Base-by-base conservation (phyloP, 1,139 yeast species). In the Pichia sp. region DNA sequence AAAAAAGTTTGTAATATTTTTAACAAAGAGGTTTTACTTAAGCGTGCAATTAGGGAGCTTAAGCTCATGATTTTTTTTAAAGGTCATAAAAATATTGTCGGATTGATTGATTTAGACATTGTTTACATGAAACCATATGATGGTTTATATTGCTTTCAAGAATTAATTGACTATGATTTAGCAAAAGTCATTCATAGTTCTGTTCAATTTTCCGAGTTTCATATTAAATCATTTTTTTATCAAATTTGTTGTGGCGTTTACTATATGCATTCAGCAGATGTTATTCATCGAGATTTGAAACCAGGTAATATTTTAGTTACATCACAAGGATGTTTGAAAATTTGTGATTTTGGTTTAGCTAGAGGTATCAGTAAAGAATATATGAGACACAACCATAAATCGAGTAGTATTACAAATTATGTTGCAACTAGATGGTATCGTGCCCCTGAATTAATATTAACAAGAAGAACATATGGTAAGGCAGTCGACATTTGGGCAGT, bases 361-460 rank as follows among this genome's bases (percentile, higher is more conserved):
- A 73, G 97, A 62, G 91, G 95, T 2, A 74, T 85, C 16, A 72
- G 77, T 51, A 74, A 74, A 33, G 71, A 70, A 55, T 77, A 61
- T 61, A 67, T 72, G 67, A 71, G 68, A 56, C 68, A 64, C 52
- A 69, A 58, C 51, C 63, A 58, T 33, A 60, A 59, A 48, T 56
- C 65, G 13, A 58, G 59, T 47, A 76, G 71, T 22, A 87, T 87
- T 47, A 90, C 97, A 5, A 83, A 83, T 60, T 90, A 90, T 62
- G 97, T 91, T 19, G 97, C 97, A 4, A 91, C 98, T 0, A 72
- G 98, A 56, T 91, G 96, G 96, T 91, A 91, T 65, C 72, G 97
- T 50, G 97, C 97, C 0, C 99, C 99, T 0, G 99, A 93, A 66
- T 86, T 93, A 67, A 93, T 93, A 93, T 76, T 93, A 52, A 83